phyloP scores from a whole-genome alignment of 352 stramenopile species.

The Phytopythium mirpurense region DNA sequence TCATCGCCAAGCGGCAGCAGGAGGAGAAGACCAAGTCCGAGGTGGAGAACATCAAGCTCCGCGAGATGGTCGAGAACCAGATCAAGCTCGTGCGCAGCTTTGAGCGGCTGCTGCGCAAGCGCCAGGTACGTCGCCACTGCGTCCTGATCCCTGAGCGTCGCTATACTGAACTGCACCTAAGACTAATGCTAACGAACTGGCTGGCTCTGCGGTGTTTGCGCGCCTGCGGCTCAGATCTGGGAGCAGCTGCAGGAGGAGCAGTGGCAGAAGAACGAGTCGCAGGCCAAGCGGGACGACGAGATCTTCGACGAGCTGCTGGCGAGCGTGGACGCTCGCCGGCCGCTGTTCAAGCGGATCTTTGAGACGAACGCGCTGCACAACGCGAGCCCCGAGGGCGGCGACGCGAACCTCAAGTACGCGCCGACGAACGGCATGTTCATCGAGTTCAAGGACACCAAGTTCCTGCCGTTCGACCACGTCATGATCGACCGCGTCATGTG shows the following conservation, averaged over 20 bases:
- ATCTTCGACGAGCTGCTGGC: constrained; percentile 18
- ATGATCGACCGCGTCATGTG: constrained; percentile 27
- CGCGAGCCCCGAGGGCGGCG: constrained; percentile 8
- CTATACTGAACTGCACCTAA: too few species aligned
- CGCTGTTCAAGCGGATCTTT: constrained; percentile 12
- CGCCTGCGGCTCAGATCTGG: constrained; percentile 12
- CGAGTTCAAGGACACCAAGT: constrained; percentile 29
- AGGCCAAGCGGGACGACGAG: constrained; percentile 14
- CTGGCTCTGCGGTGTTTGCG: neutral
- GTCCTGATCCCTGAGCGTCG: too few species aligned
- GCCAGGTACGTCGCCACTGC: constrained; percentile 8
- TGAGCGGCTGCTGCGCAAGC: constrained; percentile 33
- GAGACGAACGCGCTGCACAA: constrained; percentile 12
- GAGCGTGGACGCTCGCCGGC: constrained; percentile 14
- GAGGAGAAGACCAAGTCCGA: constrained; percentile 27
- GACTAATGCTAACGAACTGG: too few species aligned
- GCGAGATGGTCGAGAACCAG: constrained; percentile 33
- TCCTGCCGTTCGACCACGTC: constrained; percentile 27
- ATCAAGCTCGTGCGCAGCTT: constrained; percentile 30
- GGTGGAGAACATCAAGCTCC: constrained; percentile 42
- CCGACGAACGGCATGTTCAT: constrained; percentile 21
- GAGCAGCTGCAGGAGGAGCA: constrained; percentile 23
- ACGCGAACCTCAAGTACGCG: constrained; percentile 21
- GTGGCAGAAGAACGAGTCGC: neutral
- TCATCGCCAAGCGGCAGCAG: constrained; percentile 31